Base-by-base conservation (phyloP, 345 rosid genomes). In the Brassica cretica region DNA sequence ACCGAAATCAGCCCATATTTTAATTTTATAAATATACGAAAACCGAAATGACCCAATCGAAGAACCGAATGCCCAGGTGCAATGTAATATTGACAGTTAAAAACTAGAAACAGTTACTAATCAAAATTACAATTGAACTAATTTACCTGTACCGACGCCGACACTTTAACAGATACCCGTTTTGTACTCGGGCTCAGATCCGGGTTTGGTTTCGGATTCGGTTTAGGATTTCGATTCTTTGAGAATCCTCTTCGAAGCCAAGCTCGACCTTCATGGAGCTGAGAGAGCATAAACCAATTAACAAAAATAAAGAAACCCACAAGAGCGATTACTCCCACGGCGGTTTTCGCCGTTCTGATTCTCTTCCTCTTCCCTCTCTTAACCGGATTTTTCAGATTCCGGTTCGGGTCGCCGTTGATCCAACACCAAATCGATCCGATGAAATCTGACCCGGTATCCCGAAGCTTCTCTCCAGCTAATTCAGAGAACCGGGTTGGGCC, bases 281-380 rank as follows among this genome's bases (percentile, higher is more conserved):
- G 84, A 71, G 83, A 78, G 44, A 93, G 84, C 97, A 93, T 87
- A 67, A 88, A 84, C 89, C 90, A 90, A 80, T 93, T 89, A 27
- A 89, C 87, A 56, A 91, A 67, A 78, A 95, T 88, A 78, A 89
- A 93, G 76, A 88, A 86, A 61, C 75, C 87, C 61, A 90, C 76
- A 85, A 93, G 86, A 4, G 77, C 86, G 74, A 85, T 73, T 73
- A 83, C 70, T 35, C 68, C 84, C 5, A 85, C 72, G 0, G 85
- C 71, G n/a, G 88, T 84, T 73, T 85, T 86, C 4, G 86, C 81
- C 68, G 86, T 82, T 64, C 76, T 73, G 75, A 81, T 84, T 78
- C 85, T 86, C 65, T 64, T 90, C 80, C 85, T 81, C 82, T 86
- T 88, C 59, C 7, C 73, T 74, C 76, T 72, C 82, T 71, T 84